A percentile compares a stretch with the other conserved stretches of the same genome.
phyloP scores from a whole-genome alignment of 768 basidiomycete genomes.

The Tylopilus intermedius region DNA sequence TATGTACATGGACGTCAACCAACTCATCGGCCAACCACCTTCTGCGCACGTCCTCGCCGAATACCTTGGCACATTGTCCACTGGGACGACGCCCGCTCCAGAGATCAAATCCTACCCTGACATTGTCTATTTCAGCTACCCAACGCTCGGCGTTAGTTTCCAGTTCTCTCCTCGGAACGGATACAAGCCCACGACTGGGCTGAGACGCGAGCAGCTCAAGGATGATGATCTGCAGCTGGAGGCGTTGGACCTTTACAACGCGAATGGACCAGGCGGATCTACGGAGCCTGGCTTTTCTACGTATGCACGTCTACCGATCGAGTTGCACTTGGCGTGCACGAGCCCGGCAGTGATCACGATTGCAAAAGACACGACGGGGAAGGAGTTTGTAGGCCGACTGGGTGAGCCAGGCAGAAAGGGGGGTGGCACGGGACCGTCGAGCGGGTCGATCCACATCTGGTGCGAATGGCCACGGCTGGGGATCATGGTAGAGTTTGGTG shows the following conservation, averaged over 20 bases:
- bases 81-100: constrained; percentile 32
- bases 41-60: constrained; percentile 40
- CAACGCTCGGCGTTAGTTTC: constrained; percentile 72
- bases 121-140: constrained; percentile 84
- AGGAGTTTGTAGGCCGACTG: constrained; percentile 66
- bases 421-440: constrained; percentile 79
- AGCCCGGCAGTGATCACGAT: constrained; percentile 43
- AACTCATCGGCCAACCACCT: constrained; percentile 51
- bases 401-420: constrained; percentile 92
- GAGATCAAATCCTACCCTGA: constrained; percentile 79
- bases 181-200: constrained; percentile 51
- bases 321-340: constrained; percentile 35
- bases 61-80: constrained; percentile 39
- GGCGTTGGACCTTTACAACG: constrained; percentile 81
- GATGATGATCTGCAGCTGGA: constrained; percentile 55
- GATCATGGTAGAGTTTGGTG: constrained; percentile 83
- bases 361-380: constrained; percentile 54
- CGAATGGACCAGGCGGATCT: constrained; percentile 35
- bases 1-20: constrained; percentile 17
- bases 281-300: constrained; percentile 53
- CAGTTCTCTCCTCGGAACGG: constrained; percentile 64
- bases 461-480: constrained; percentile 85
- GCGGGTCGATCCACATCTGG: constrained; percentile 87
- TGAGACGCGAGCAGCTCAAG: constrained; percentile 42
- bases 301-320: constrained; percentile 53